phyloP scores from a whole-genome alignment of 768 basidiomycete species.

The Brasilioporus rufonigricans region DNA sequence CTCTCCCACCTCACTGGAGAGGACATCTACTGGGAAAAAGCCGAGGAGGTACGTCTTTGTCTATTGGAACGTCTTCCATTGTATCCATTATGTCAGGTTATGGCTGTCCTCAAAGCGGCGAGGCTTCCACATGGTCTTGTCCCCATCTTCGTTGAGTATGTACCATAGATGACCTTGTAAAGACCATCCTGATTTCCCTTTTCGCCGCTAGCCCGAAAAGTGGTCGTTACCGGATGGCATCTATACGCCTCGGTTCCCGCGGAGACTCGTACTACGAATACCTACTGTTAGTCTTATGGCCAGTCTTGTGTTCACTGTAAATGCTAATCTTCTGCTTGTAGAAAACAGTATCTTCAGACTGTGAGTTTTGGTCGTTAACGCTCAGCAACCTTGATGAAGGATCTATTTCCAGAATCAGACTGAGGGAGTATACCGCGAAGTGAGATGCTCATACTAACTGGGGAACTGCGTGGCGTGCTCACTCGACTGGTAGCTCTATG shows the following conservation, averaged over 20 bases:
- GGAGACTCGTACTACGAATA: slow-evolving; percentile 97
- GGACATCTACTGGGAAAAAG: slow-evolving; percentile 77
- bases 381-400: background rate
- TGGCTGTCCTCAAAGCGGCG: slow-evolving; percentile 65
- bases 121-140: slow-evolving; percentile 70
- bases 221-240: slow-evolving; percentile 59
- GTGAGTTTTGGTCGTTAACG: slow-evolving; percentile 16
- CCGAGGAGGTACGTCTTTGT: slow-evolving; percentile 53
- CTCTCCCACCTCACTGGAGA: slow-evolving; percentile 78
- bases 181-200: slow-evolving; percentile 11
- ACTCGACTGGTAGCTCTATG: slow-evolving; percentile 71
- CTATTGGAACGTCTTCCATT: background rate
- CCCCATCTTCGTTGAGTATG: slow-evolving; percentile 82
- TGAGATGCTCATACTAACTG: slow-evolving; percentile 24
- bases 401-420: slow-evolving; percentile 52
- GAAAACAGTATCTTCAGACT: slow-evolving; percentile 34
- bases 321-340: slow-evolving; percentile 7
- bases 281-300: slow-evolving; percentile 52
- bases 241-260: slow-evolving; percentile 86
- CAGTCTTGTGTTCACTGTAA: background rate
- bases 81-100: slow-evolving; percentile 42
- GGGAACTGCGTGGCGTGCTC: background rate
- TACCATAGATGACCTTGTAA: slow-evolving; percentile 7
- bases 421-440: slow-evolving; percentile 75
- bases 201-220: slow-evolving; percentile 39